Conservation (phyloP, 2,329 filamentous ascomycete genomes). For the Annulohypoxylon truncatum region DNA sequence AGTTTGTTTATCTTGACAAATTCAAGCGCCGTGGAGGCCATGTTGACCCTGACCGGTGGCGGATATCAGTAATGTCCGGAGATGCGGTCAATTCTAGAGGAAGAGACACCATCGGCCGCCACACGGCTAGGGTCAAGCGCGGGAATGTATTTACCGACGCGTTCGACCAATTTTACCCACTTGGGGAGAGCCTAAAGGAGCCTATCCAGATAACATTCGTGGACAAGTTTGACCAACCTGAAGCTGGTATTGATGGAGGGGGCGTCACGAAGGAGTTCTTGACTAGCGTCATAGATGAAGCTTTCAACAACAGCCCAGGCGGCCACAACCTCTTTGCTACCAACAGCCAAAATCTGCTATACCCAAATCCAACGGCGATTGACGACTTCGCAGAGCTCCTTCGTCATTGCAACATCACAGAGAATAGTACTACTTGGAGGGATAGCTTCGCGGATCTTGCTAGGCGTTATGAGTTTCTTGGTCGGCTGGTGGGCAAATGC, state of each 20-base stretch:
- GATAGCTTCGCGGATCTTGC: slow-evolving; percentile 70
- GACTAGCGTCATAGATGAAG: slow-evolving; percentile 86
- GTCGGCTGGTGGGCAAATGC: slow-evolving; percentile 94
- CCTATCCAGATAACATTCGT: slow-evolving; percentile 97
- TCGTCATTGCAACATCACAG: slow-evolving; percentile 61
- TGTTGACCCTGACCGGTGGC: slow-evolving; percentile 80
- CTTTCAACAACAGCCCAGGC: slow-evolving; percentile 68
- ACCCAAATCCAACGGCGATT: slow-evolving; percentile 83
- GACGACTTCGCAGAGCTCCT: slow-evolving; percentile 75
- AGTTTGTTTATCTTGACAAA: slow-evolving; percentile 91
- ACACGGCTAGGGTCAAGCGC: slow-evolving; percentile 84
- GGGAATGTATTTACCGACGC: slow-evolving; percentile 88
- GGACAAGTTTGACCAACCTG: slow-evolving; percentile 85
- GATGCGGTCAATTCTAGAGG: slow-evolving; percentile 39
- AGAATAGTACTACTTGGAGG: slow-evolving; percentile 67
- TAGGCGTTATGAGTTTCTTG: slow-evolving; percentile 87
- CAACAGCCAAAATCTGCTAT: slow-evolving; percentile 87
- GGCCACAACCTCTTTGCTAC: slow-evolving; percentile 77
- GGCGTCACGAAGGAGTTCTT: slow-evolving; percentile 98
- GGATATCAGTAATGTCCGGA: slow-evolving; percentile 66
- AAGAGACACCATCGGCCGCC: slow-evolving; percentile 62
- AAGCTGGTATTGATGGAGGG: slow-evolving; percentile 96
- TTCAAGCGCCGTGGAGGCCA: slow-evolving; percentile 74
- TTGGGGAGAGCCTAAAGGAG: slow-evolving; percentile 89
- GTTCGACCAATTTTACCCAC: slow-evolving; percentile 80